phyloP scores from a whole-genome alignment of 2,329 filamentous ascomycete species.

The Colletotrichum tanaceti region DNA sequence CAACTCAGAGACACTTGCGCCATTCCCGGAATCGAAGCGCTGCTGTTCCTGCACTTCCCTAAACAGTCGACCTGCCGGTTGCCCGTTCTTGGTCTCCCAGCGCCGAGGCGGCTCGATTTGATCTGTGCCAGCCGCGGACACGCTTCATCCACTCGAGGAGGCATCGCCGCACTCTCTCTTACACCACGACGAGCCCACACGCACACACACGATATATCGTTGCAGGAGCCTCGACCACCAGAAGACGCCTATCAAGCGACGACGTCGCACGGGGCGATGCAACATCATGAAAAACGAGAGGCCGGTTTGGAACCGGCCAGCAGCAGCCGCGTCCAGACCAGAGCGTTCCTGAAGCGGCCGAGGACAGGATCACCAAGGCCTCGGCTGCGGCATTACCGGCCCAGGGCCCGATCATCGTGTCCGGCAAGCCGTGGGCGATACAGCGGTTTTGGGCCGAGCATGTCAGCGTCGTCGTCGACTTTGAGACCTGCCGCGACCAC shows the following conservation, averaged over 20 bases:
- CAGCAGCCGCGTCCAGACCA: neutral
- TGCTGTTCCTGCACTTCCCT: neutral
- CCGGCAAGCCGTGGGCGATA: conserved; percentile 26
- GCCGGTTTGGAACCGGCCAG: neutral
- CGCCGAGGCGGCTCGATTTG: neutral
- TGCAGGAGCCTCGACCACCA: conserved; percentile 6
- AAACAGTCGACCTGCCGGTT: neutral
- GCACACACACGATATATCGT: conserved; percentile 10
- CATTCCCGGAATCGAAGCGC: neutral
- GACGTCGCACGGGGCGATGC: conserved; percentile 4
- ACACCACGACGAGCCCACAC: neutral
- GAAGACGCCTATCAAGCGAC: neutral
- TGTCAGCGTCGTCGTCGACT: conserved; percentile 61
- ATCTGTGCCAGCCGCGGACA: neutral
- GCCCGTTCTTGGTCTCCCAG: neutral
- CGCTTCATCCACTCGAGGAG: neutral
- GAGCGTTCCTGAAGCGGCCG: neutral
- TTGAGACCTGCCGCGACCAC: conserved; percentile 64
- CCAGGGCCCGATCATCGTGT: conserved; percentile 9
- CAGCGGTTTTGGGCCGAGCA: conserved; percentile 60
- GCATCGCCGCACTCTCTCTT: neutral
- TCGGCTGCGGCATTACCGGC: conserved; percentile 21
- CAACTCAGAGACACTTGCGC: neutral
- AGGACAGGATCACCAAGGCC: neutral
- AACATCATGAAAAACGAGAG: conserved; percentile 4